Evolutionary conservation across 2,329 filamentous ascomycete genomes (phyloP).

Genomic region (Fusarium keratoplasticum): DNA sequence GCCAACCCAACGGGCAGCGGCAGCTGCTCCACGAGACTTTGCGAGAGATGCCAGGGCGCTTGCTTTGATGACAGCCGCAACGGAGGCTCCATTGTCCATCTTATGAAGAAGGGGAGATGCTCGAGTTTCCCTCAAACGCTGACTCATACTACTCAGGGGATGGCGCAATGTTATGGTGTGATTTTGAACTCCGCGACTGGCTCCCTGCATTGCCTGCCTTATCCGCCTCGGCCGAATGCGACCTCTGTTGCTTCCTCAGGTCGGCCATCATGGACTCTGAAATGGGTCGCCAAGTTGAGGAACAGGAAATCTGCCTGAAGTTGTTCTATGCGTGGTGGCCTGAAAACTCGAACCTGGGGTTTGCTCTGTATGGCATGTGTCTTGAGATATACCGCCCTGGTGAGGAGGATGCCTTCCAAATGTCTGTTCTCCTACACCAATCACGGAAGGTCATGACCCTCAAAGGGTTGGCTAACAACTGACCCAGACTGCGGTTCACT

Average conservation of each 20-base stretch:
- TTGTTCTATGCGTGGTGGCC: not conserved
- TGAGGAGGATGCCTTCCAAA: not conserved
- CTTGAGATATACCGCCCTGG: not conserved
- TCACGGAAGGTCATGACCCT: not conserved
- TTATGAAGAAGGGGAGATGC: not conserved
- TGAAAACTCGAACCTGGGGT: accelerated
- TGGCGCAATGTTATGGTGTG: not conserved
- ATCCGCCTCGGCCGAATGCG: not conserved
- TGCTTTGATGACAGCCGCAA: not conserved
- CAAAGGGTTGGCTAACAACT: not conserved
- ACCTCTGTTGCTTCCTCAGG: not conserved
- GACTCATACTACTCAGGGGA: not conserved
- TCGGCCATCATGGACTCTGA: not conserved
- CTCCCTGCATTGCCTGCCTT: not conserved
- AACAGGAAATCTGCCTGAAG: not conserved
- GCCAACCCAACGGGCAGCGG: not conserved
- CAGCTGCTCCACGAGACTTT: not conserved
- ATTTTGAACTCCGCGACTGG: not conserved
- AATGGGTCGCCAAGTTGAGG: not conserved
- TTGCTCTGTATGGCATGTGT: not conserved
- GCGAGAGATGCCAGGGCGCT: not conserved
- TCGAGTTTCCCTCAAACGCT: not conserved
- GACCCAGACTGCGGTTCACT: not conserved
- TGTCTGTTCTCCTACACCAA: not conserved
- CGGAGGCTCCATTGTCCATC: not conserved